Conservation (phyloP, 2,329 filamentous ascomycete genomes). For the Neofusicoccum laricinum region DNA sequence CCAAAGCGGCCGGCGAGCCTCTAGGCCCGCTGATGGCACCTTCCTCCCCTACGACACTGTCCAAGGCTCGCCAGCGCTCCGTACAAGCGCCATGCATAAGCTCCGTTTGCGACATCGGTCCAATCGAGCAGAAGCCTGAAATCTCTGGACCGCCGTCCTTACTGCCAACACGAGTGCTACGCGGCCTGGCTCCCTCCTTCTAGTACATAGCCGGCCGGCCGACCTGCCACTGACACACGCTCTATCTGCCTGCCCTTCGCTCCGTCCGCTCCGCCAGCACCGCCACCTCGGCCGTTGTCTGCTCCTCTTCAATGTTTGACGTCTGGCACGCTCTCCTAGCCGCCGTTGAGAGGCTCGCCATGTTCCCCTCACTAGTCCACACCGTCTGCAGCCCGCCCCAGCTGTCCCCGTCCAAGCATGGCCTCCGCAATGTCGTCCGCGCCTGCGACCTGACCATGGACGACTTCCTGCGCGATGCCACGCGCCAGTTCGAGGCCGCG, state of each 20-base stretch:
- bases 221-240: conserved; percentile 16
- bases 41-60: conserved; percentile 24
- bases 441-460: conserved; percentile 47
- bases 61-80: conserved; percentile 19
- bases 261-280: not conserved
- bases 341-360: conserved; percentile 19
- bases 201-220: not conserved
- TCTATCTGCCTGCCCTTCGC: conserved; percentile 21
- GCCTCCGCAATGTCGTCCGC: conserved; percentile 36
- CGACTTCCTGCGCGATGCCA: conserved; percentile 44
- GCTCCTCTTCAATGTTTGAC: not conserved
- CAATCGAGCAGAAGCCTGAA: conserved; percentile 31
- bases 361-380: conserved; percentile 40
- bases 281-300: not conserved
- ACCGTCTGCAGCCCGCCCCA: conserved; percentile 30
- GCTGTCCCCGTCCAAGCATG: conserved; percentile 26
- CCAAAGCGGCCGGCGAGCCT: not conserved
- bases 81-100: conserved; percentile 38
- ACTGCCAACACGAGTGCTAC: not conserved
- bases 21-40: conserved; percentile 36
- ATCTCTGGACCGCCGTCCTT: conserved; percentile 24
- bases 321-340: conserved; percentile 1
- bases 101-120: conserved; percentile 38
- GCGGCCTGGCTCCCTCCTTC: not conserved
- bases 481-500: conserved; percentile 43